Conservation (phyloP, 2,329 filamentous ascomycete species). For the Neofusicoccum parvum region DNA sequence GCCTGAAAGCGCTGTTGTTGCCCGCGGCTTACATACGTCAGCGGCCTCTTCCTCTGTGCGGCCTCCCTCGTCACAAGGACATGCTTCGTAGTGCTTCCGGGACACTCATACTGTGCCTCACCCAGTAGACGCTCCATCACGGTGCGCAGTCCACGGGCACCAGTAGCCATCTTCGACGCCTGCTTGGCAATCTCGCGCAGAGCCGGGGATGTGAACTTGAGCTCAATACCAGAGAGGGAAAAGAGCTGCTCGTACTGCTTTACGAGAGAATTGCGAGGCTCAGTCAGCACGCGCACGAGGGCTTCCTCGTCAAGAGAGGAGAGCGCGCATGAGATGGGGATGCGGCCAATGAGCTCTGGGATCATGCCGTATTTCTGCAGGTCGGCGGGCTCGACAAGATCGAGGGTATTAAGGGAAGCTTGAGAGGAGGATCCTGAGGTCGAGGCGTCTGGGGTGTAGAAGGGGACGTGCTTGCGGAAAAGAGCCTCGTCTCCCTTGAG, state of each 20-base stretch:
- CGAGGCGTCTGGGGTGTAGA: conserved; percentile 46
- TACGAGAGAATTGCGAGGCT: conserved; percentile 85
- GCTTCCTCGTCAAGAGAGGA: conserved; percentile 69
- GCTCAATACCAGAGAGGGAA: conserved; percentile 71
- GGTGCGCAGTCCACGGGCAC: conserved; percentile 54
- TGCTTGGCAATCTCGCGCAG: conserved; percentile 80
- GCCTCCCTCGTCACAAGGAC: conserved; percentile 50
- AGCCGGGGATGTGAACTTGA: conserved; percentile 81
- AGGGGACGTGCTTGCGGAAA: conserved; percentile 61
- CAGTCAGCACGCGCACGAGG: conserved; percentile 85
- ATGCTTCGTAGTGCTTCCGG: conserved; percentile 48
- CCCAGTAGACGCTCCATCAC: conserved; percentile 52
- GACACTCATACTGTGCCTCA: conserved; percentile 52
- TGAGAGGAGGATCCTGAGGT: conserved; percentile 30
- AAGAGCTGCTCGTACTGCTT: conserved; percentile 90
- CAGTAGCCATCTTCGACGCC: conserved; percentile 70
- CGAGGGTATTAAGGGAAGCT: conserved; percentile 59
- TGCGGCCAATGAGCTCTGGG: conserved; percentile 90
- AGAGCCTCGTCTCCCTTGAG: conserved; percentile 58
- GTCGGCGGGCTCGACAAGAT: conserved; percentile 74
- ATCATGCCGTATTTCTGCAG: conserved; percentile 88
- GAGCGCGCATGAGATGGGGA: conserved; percentile 86
- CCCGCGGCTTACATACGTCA: conserved; percentile 48
- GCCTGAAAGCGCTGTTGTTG: conserved; percentile 44
- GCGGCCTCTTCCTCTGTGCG: conserved; percentile 44